Evolutionary conservation across 768 basidiomycete species (phyloP), one percentile per base, ranked within the genome.

Genomic region (Calocybe gangraenosa): DNA sequence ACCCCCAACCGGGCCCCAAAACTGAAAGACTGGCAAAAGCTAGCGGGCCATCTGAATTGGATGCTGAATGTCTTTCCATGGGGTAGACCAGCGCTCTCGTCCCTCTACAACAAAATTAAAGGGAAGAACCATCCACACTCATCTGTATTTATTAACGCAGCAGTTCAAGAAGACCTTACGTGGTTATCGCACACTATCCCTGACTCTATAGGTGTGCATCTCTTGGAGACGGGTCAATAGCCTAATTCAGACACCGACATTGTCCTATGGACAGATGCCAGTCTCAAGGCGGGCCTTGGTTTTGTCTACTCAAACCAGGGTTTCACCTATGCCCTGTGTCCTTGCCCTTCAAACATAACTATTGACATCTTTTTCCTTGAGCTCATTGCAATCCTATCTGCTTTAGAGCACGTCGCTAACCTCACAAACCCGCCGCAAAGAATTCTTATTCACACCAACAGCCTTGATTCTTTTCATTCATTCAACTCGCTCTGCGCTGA

Each of bases 41-140:
- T 69, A 1, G 51, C 50, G 1, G 66, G 70, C 0, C 60, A 55
- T 40, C 37, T 66, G 17, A 70, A 69, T 46, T 73, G 70, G 67
- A 44, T 48, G 21, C 61, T 51, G 0, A 17, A 10, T 68, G 68
- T 59, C 18, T n/a, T n/a, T n/a, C n/a, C n/a, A n/a, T n/a, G n/a
- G n/a, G 55, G 41, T 1, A 9, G 49, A 0, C 57, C 51, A 1
- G 49, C 49, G 8, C 51, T 58, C 17, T 42, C 54, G 9, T 49
- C 49, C 22, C 10, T 55, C 11, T 55, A 55, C 14, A n/a, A 40
- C n/a, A 58, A 53, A 28, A 53, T 56, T 15, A 6, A 21, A 3
- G 33, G 35, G 1, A 43, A 47, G 21, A 1, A 22, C 7, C 19
- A 18, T 8, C 23, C 40, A 15, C 22, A 23, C 3, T 14, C 14